Evolutionary conservation across 1,284 basidiomycete genomes (phyloP), one percentile per base, ranked within the genome.

Genomic region (Pterulicium gracile): DNA sequence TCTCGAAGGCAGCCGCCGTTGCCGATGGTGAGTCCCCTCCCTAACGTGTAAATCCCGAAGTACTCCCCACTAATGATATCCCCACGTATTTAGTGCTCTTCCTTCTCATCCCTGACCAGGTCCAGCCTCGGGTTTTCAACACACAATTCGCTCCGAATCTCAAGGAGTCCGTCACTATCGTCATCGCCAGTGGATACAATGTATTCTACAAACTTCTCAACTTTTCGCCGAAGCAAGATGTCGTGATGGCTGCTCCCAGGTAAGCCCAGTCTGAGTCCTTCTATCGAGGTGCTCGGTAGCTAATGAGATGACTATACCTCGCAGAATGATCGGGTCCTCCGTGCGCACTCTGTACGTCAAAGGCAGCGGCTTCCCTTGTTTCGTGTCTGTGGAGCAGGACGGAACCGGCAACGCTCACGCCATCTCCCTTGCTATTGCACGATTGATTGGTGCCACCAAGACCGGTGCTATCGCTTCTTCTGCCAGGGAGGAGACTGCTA

Each of bases 201-300:
- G 77, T 79, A 15, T 79, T 75, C 59, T 80, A 66, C 65, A 75
- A 75, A 54, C 63, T 79, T 15, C 61, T 80, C 32, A 58, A 74
- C 42, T 79, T 80, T 57, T 66, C 67, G 46, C 60, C 69, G 2
- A 61, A 64, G n/a, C 78, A 79, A 53, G 69, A 78, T 54, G 75
- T 80, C 22, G 72, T 79, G 22, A 81, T 80, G 78, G 78, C 80
- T 34, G 79, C 78, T 17, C 79, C 79, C 15, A 69, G 78, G 75
- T 76, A 47, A 27, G 54, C 49, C 1, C n/a, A n/a, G 22, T 36
- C 32, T 15, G 5, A 10, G 20, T 32, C 13, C 24, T 4, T 47
- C 49, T 49, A 19, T 20, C 47, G 20, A 22, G 27, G 5, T 24
- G 34, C 35, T 14, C 42, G 17, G 12, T 24, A 14, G 17, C 22